Percentiles rank a stretch among this genome's conserved stretches.
phyloP scores from a whole-genome alignment of 352 stramenopile species.

The Phytophthora syringae region DNA sequence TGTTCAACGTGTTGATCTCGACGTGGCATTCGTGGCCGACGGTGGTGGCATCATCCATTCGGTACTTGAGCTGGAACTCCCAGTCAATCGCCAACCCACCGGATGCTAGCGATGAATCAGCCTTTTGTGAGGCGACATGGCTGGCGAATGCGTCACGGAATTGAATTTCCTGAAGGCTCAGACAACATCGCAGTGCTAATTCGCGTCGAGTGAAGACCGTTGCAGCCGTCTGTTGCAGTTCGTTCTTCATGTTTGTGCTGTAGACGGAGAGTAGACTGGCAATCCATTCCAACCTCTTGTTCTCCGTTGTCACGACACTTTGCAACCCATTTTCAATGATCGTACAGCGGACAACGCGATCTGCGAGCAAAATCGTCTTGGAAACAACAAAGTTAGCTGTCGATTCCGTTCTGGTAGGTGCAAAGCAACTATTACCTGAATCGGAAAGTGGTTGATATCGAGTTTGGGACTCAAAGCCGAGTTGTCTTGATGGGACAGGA shows the following conservation, averaged over 20 bases:
- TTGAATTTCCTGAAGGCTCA: constrained; percentile 63
- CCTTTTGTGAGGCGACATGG: constrained; percentile 19
- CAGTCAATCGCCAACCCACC: constrained; percentile 39
- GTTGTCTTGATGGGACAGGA: constrained; percentile 26
- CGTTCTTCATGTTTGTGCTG: constrained; percentile 4
- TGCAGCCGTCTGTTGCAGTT: not conserved
- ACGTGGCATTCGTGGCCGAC: constrained; percentile 73
- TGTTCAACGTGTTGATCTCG: constrained; percentile 50
- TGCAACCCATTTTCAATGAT: constrained; percentile 41
- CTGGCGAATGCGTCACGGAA: constrained; percentile 52
- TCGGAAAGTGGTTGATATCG: constrained; percentile 20
- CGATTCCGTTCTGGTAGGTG: not conserved
- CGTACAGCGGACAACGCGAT: constrained; percentile 50
- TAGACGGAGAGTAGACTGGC: constrained; percentile 7
- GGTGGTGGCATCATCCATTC: constrained; percentile 61
- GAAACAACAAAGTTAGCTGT: not conserved
- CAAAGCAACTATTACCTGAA: constrained; percentile 33
- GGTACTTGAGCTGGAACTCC: constrained; percentile 66
- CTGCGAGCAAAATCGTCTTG: constrained; percentile 54
- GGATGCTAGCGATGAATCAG: not conserved
- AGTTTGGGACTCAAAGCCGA: not conserved
- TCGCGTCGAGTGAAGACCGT: constrained; percentile 9
- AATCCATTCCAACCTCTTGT: constrained; percentile 8
- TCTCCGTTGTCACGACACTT: not conserved
- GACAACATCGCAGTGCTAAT: constrained; percentile 29